Percentiles rank a stretch among this genome's conserved stretches.
These are phyloP conservation scores for Ottelia alismoides DNA, from an alignment of 106 monocot genomes.

Conservation along the genomic window DNA sequence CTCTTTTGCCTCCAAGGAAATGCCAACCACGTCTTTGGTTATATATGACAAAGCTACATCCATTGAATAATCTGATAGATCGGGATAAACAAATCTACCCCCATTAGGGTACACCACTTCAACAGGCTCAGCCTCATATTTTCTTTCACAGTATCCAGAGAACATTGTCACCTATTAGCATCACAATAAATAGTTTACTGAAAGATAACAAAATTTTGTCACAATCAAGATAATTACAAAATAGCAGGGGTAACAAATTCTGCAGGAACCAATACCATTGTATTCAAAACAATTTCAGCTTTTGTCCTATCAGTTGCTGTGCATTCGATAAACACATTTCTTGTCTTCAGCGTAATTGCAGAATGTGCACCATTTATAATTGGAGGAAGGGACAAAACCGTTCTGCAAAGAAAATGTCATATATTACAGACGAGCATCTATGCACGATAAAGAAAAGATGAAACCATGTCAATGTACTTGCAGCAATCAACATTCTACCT, in stretches of 20 bases:
- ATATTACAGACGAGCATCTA: background rate
- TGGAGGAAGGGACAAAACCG: slow-evolving; percentile 83
- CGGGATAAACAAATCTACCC: slow-evolving; percentile 53
- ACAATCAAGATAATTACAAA: too few relatives aligned
- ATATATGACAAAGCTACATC: slow-evolving; percentile 56
- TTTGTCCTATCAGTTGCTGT: slow-evolving; percentile 97
- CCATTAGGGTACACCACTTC: slow-evolving; percentile 63
- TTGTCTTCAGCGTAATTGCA: slow-evolving; percentile 69
- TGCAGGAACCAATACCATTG: slow-evolving; percentile 60
- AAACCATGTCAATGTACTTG: background rate
- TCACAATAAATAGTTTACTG: too few relatives aligned
- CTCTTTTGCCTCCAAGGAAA: slow-evolving; percentile 49
- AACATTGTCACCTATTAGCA: slow-evolving; percentile 92
- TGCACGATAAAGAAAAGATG: too few relatives aligned
- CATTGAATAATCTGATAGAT: slow-evolving; percentile 52
- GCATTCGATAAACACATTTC: slow-evolving; percentile 91
- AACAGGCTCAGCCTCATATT: slow-evolving; percentile 93
- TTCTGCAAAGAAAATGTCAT: slow-evolving; percentile 23
- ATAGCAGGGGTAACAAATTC: too few relatives aligned
- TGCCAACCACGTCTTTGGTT: slow-evolving; percentile 43
- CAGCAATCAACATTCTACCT: slow-evolving; percentile 30
- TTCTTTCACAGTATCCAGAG: slow-evolving; percentile 79
- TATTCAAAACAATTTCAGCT: slow-evolving; percentile 89
- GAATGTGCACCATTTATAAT: slow-evolving; percentile 98
- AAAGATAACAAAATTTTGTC: too few relatives aligned